A percentile compares a stretch with the other conserved stretches of the same genome.
Evolutionary conservation across 2,329 filamentous ascomycete species (phyloP).

Genomic region (Bipolaris oryzae): DNA sequence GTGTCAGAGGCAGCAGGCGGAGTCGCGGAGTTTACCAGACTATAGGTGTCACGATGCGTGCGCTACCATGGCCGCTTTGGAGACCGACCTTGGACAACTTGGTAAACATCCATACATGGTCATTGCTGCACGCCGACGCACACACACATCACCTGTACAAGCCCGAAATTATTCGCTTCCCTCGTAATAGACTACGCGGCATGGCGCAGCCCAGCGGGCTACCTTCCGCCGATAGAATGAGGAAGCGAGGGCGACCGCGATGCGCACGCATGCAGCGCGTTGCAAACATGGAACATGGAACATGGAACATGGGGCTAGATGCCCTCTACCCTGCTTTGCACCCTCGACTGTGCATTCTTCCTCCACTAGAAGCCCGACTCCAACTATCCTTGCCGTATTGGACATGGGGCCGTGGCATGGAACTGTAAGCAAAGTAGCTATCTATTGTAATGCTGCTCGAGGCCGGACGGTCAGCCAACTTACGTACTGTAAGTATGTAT

Average conservation of each 20-base stretch:
- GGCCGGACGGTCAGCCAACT: too few species aligned
- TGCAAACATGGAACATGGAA: slow-evolving; percentile 18
- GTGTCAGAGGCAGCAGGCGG: slow-evolving; percentile 27
- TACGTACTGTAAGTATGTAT: too few species aligned
- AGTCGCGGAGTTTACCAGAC: slow-evolving; percentile 17
- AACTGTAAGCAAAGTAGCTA: too few species aligned
- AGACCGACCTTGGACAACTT: slow-evolving; percentile 18
- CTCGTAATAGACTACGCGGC: slow-evolving; percentile 16
- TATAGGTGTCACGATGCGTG: slow-evolving; percentile 10
- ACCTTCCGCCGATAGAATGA: slow-evolving; percentile 39
- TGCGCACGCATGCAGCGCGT: slow-evolving; percentile 19
- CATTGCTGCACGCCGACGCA: slow-evolving; percentile 15
- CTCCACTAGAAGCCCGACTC: slow-evolving; percentile 29
- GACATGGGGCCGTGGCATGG: too few species aligned
- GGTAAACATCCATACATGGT: slow-evolving; percentile 15
- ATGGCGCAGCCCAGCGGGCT: slow-evolving; percentile 23
- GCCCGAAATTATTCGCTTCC: slow-evolving; percentile 17
- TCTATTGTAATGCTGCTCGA: too few species aligned
- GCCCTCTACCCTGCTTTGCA: slow-evolving; percentile 15
- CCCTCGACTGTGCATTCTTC: slow-evolving; percentile 13
- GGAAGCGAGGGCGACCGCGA: slow-evolving; percentile 24
- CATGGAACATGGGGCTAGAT: slow-evolving; percentile 2
- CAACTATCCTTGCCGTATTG: background rate
- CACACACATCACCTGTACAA: slow-evolving; percentile 12
- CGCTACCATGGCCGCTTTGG: slow-evolving; percentile 21